Base-by-base conservation (phyloP, 2,329 filamentous ascomycete genomes). In the Lasiodiplodia hormozganensis region DNA sequence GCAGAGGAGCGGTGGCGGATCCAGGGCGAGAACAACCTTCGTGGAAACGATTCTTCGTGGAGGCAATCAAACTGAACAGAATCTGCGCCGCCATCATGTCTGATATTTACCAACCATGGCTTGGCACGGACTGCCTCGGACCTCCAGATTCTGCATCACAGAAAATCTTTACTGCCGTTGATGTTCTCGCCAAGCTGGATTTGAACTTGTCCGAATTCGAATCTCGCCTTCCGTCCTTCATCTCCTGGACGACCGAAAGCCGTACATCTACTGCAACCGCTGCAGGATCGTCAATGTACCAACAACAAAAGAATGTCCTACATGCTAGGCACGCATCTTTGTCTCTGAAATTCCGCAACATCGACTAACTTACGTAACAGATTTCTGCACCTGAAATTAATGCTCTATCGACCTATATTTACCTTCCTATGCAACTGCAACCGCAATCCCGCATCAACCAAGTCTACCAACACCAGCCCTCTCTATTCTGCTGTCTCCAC, bases 1-100 rank as follows among this genome's bases (percentile, higher is more conserved):
- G 21, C 21, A 23, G 28, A 28, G 28, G 28, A n/a, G 18, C n/a
- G 6, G n/a, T 52, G 8, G 5, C 7, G 0, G 21, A 21, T n/a
- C 8, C 49, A 28, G 18, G 5, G 1, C 28, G 5, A 28, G 49
- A 52, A 14, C 49, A 8, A 12, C 49, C 49, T 14, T 52, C 49
- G 49, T 52, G 49, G 49, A 52, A 52, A 14, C 21, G 49, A 21
- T 52, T 52, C 12, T 52, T 21, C 12, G 49, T 52, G 12, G 49
- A 52, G 21, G 21, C 49, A 21, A 52, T 52, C 49, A 52, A 52
- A 21, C 49, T 52, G 49, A 52, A 52, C 49, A 12, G 25, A 52
- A 52, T 52, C 10, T 52, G 49, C 25, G 49, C 49, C 21, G 51
- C 51, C n/a, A 53, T 53, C 51, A 21, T 53, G n/a, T 53, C 51